phyloP scores from a whole-genome alignment of 2,329 filamentous ascomycete genomes.

The Teratosphaeria zuluensis region DNA sequence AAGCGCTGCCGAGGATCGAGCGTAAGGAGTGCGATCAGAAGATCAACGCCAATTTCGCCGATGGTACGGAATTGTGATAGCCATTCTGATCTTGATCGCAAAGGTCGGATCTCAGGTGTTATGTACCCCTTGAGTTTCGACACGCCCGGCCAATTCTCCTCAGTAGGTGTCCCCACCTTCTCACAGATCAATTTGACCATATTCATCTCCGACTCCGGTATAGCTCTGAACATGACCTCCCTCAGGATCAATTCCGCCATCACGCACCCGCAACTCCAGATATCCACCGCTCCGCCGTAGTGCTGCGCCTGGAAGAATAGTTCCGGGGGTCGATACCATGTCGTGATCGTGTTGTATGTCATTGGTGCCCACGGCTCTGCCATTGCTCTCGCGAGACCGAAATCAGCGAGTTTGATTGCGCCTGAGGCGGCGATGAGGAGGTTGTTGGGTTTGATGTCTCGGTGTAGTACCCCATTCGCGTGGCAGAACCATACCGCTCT shows the following conservation, averaged over 20 bases:
- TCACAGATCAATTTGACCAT: slow-evolving; percentile 79
- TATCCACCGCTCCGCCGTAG: slow-evolving; percentile 83
- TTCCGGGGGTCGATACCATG: slow-evolving; percentile 94
- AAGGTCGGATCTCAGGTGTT: slow-evolving; percentile 51
- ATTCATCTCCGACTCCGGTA: slow-evolving; percentile 74
- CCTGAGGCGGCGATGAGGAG: slow-evolving; percentile 87
- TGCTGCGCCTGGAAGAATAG: slow-evolving; percentile 81
- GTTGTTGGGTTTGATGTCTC: slow-evolving; percentile 99
- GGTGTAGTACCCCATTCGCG: slow-evolving; percentile 84
- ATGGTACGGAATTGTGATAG: slow-evolving; percentile 67
- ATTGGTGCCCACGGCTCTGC: slow-evolving; percentile 76
- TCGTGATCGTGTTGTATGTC: slow-evolving; percentile 91
- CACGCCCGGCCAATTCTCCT: slow-evolving; percentile 93
- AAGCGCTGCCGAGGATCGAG: slow-evolving; percentile 81
- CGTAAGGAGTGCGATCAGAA: slow-evolving; percentile 74
- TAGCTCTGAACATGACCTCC: slow-evolving; percentile 59
- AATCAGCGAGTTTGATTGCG: slow-evolving; percentile 93
- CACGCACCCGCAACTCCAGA: slow-evolving; percentile 89
- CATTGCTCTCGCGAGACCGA: slow-evolving; percentile 83
- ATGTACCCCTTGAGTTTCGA: slow-evolving; percentile 70
- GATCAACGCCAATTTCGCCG: slow-evolving; percentile 72
- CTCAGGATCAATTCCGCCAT: slow-evolving; percentile 85
- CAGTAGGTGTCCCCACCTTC: slow-evolving; percentile 79
- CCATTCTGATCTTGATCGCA: slow-evolving; percentile 61
- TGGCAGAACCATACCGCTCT: slow-evolving; percentile 95